Base-by-base conservation (phyloP, 306 rosid genomes). In the Castanea mollissima region DNA sequence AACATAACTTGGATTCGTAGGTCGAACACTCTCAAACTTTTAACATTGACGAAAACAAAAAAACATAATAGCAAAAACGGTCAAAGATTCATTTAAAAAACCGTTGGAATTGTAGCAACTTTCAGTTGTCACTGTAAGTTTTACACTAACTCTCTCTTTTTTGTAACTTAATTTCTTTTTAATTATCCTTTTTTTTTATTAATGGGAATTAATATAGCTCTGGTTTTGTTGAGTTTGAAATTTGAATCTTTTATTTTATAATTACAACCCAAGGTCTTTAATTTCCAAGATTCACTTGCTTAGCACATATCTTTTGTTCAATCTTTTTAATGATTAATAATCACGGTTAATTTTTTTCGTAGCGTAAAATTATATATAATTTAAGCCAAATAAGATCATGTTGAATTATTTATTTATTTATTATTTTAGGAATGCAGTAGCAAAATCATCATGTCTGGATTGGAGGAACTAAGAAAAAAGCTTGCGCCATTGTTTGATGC, bases 391-490 rank as follows among this genome's bases (percentile, higher is more conserved):
- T 71, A 14, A 51, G 59, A 71, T 2, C 67, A 16, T 31, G 57
- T n/a, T 77, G 80, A 32, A 4, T 46, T 11, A 4, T 52, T 35
- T 31, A 1, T 55, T 44, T 44, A 7, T 0, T 44, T 0, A 34
- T 34, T 6, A 58, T 58, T 67, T 67, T 15, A 35, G 35, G 52
- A 68, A 68, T 19, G 41, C 72, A 34, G 72, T 35, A 68, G 72
- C 18, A 46, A 68, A 35, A 19, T 32, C 72, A 18, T 68, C 71
- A 94, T 94, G 98, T 87, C 99, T 76, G 97, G 97, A 32, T 85
- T 94, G 74, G 99, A 94, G 76, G 99, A 94, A 80, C 81, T 94
- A 60, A 85, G 89, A 55, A 94, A 91, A 86, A 94, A 94, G 82
- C 97, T 94, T 15, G 87, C 90, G 25, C 97, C 99, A 51, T 85